Conservation (phyloP, 495 filamentous ascomycete genomes). For the Xylaria flabelliformis region DNA sequence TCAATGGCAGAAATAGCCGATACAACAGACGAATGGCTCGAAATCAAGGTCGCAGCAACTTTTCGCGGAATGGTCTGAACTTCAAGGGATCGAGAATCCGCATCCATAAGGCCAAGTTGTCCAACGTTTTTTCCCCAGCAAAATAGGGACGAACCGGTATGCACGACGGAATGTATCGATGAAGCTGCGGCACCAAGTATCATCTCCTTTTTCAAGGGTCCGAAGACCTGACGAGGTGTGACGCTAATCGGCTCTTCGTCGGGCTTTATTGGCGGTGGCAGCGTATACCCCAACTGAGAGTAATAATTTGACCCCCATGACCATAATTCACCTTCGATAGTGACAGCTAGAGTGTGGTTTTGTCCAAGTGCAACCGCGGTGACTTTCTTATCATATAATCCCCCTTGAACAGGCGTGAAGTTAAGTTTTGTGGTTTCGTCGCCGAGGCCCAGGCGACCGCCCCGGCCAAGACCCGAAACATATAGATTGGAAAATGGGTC, state of each 20-base stretch:
- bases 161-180: constrained; percentile 86
- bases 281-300: constrained; percentile 83
- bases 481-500: constrained; percentile 93
- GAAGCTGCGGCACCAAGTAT: constrained; percentile 89
- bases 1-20: constrained; percentile 84
- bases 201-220: constrained; percentile 82
- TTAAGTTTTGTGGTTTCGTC: constrained; percentile 86
- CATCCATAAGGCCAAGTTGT: constrained; percentile 91
- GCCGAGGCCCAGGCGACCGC: constrained; percentile 88
- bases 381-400: constrained; percentile 72
- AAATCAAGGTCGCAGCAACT: constrained; percentile 86
- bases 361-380: constrained; percentile 80
- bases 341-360: constrained; percentile 87
- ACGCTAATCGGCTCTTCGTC: constrained; percentile 83
- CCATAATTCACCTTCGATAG: constrained; percentile 80
- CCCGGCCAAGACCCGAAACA: constrained; percentile 88
- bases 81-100: constrained; percentile 88
- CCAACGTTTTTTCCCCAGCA: constrained; percentile 97
- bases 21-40: constrained; percentile 65
- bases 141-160: constrained; percentile 80
- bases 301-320: constrained; percentile 91
- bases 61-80: constrained; percentile 80
- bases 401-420: constrained; percentile 79
- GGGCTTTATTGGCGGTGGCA: constrained; percentile 60
- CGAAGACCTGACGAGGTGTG: constrained; percentile 87